A percentile compares a stretch with the other conserved stretches of the same genome.
phyloP scores from a whole-genome alignment of 192 early-diverging fungal genomes.

The Backusella liffmaniae region DNA sequence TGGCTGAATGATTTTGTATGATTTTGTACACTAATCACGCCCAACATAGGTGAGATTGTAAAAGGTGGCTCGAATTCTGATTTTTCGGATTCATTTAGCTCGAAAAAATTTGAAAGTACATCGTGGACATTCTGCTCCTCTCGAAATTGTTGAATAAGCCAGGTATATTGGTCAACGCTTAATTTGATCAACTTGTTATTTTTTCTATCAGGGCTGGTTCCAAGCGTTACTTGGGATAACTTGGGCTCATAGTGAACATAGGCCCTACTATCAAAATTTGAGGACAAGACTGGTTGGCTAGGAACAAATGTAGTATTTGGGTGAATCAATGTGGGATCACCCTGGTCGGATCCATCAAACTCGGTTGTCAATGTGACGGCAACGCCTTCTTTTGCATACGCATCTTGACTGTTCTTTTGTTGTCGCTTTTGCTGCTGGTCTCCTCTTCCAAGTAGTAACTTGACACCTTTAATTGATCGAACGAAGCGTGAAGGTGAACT shows the following conservation, averaged over 20 bases:
- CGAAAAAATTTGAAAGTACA: background rate
- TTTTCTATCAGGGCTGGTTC: conserved; percentile 16
- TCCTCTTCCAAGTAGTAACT: background rate
- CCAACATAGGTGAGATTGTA: conserved; percentile 11
- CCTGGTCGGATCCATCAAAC: background rate
- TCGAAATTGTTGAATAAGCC: conserved; percentile 25
- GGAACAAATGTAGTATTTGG: background rate
- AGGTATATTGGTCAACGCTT: conserved; percentile 19
- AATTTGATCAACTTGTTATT: conserved; percentile 7
- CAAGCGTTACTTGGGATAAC: conserved; percentile 4
- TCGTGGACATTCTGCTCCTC: conserved; percentile 25
- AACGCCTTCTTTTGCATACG: background rate
- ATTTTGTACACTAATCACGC: conserved; percentile 1
- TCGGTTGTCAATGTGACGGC: conserved; percentile 13
- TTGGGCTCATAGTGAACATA: conserved; percentile 15
- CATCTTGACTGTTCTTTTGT: background rate
- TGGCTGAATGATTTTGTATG: conserved; percentile 7
- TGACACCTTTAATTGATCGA: background rate
- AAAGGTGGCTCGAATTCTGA: background rate
- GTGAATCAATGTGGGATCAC: background rate
- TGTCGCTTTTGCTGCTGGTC: conserved; percentile 2
- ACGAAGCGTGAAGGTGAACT: background rate
- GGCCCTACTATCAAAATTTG: background rate
- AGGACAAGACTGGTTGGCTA: background rate
- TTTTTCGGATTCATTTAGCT: background rate